Percentiles rank a stretch among this genome's conserved stretches.
Evolutionary conservation across 768 basidiomycete genomes (phyloP).

Genomic region (Atractiella rhizophila): DNA sequence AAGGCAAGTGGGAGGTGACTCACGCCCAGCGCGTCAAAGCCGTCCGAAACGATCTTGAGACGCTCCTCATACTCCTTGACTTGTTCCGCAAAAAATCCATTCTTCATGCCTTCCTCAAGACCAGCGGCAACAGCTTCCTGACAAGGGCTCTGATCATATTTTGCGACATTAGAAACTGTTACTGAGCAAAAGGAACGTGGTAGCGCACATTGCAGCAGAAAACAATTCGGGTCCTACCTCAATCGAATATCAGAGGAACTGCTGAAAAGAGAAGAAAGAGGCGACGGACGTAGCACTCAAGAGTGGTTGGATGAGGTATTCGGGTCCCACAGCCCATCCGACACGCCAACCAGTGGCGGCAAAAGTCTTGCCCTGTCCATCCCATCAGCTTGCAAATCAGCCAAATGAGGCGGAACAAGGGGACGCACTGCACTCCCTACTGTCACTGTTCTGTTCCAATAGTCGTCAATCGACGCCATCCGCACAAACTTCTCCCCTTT

Average conservation of each 20-base stretch:
- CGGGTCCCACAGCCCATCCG: constrained; percentile 75
- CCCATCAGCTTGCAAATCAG: no score
- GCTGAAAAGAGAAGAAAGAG: no score
- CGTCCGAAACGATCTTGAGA: constrained; percentile 41
- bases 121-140: constrained; percentile 38
- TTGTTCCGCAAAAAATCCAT: constrained; percentile 54
- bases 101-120: constrained; percentile 50
- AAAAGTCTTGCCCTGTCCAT: constrained; percentile 44
- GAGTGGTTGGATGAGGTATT: constrained; percentile 51
- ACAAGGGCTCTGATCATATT: constrained; percentile 2
- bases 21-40: constrained; percentile 43
- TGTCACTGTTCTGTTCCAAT: constrained; percentile 95
- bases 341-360: constrained; percentile 91
- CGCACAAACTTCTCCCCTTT: constrained; percentile 75
- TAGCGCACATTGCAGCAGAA: no score
- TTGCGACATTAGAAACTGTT: constrained; percentile 30
- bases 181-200: neutral
- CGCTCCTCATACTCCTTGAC: constrained; percentile 53
- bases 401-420: no score
- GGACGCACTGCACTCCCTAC: constrained; percentile 38
- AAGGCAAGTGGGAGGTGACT: neutral
- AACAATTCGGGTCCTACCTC: no score
- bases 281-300: no score
- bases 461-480: constrained; percentile 77
- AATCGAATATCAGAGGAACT: no score